These are phyloP conservation scores for Filosporella fistucella DNA, from an alignment of 495 filamentous ascomycete genomes.

Conservation along the genomic window DNA sequence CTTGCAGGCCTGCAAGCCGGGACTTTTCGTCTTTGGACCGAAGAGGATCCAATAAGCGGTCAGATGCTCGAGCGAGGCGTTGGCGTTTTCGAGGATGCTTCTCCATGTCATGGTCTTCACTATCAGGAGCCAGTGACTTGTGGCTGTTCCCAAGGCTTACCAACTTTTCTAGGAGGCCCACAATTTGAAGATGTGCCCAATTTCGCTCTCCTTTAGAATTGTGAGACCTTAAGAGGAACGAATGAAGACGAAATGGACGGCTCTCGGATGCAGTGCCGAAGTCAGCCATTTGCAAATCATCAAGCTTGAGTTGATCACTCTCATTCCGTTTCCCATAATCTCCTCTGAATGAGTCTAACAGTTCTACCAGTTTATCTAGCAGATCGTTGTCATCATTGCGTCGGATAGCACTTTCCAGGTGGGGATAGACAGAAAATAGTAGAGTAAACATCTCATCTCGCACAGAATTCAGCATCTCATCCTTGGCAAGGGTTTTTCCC, in stretches of 20 bases:
- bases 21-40: constrained; percentile 46
- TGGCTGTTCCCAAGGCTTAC: constrained; percentile 22
- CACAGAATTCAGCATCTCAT: constrained; percentile 61
- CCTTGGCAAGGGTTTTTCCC: constrained; percentile 58
- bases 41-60: constrained; percentile 60
- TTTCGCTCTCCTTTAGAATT: constrained; percentile 42
- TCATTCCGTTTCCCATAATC: constrained; percentile 72
- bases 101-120: constrained; percentile 21
- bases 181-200: constrained; percentile 47
- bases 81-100: constrained; percentile 56
- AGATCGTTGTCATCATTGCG: constrained; percentile 21
- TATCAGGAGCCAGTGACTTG: constrained; percentile 14
- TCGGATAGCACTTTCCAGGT: constrained; percentile 44
- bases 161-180: constrained; percentile 44
- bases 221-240: constrained; percentile 33
- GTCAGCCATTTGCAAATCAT: constrained; percentile 60
- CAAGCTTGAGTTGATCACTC: constrained; percentile 63
- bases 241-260: constrained; percentile 37
- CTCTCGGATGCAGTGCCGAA: constrained; percentile 29
- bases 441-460: constrained; percentile 60
- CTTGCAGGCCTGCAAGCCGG: constrained; percentile 67
- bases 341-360: constrained; percentile 57
- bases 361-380: constrained; percentile 37
- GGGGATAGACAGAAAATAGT: constrained; percentile 60
- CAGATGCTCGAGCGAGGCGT: constrained; percentile 49